Evolutionary conservation across 2,329 filamentous ascomycete species (phyloP).

Genomic region (Botryosphaeria dothidea): DNA sequence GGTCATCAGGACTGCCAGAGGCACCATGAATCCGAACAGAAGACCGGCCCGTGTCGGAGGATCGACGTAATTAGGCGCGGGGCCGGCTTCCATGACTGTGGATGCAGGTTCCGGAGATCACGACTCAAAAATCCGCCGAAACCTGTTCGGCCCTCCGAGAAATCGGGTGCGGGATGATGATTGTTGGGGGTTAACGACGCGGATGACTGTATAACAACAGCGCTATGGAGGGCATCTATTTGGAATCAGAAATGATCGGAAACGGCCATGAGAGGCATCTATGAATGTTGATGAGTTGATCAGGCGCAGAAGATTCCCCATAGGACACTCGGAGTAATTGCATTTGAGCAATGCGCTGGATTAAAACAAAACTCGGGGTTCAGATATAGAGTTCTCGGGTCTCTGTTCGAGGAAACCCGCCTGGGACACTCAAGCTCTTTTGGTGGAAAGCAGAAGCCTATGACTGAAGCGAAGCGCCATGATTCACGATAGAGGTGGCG

Average conservation of each 20-base stretch:
- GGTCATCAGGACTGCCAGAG: constrained; percentile 24
- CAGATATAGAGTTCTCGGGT: background rate
- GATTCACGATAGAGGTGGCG: background rate
- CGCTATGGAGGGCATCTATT: no score
- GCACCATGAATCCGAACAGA: constrained; percentile 28
- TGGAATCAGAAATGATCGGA: no score
- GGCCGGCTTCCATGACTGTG: constrained; percentile 22
- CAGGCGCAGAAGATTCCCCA: background rate
- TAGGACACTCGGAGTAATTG: no score
- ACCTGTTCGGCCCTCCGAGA: background rate
- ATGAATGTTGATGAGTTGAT: background rate
- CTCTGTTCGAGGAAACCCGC: background rate
- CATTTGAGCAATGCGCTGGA: background rate
- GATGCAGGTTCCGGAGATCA: background rate
- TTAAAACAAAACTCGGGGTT: background rate
- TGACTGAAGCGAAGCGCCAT: background rate
- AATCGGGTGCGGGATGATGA: background rate
- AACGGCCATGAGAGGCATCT: no score
- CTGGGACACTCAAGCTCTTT: background rate
- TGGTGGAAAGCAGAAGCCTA: background rate
- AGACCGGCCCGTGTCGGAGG: constrained; percentile 27
- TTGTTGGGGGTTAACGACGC: no score
- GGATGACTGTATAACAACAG: no score
- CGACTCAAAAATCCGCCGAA: background rate
- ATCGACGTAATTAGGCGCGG: constrained; percentile 31